phyloP scores from a whole-genome alignment of 2,329 filamentous ascomycete genomes.

The Xylariaceae sp. region DNA sequence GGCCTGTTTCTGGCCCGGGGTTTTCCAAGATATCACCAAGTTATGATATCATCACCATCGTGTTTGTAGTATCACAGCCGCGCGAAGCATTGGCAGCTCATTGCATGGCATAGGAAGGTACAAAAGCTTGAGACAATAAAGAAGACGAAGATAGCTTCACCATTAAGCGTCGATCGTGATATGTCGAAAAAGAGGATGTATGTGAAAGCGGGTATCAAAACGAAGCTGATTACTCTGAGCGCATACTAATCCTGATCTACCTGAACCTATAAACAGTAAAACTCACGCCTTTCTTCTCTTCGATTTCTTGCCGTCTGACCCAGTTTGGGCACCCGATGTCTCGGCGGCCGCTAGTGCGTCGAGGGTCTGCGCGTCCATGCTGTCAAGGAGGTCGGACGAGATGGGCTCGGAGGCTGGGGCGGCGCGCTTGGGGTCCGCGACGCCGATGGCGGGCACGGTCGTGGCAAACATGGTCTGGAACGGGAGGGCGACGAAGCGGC shows the following conservation, averaged over 20 bases:
- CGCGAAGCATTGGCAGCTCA: too few relatives aligned
- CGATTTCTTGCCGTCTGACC: constrained; percentile 27
- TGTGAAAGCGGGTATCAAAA: constrained; percentile 14
- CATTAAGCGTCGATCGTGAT: background rate
- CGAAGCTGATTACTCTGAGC: background rate
- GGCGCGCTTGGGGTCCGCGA: constrained; percentile 58
- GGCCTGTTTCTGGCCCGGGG: too few relatives aligned
- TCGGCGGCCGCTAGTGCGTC: constrained; percentile 36
- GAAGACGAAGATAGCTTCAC: background rate
- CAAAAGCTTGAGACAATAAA: background rate
- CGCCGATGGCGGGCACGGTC: constrained; percentile 60
- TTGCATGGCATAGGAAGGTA: too few relatives aligned
- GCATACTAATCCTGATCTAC: constrained; percentile 3
- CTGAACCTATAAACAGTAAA: background rate
- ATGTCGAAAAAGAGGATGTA: too few relatives aligned
- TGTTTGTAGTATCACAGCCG: too few relatives aligned
- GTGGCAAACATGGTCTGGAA: constrained; percentile 74
- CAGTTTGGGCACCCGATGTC: constrained; percentile 24
- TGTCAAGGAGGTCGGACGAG: constrained; percentile 32
- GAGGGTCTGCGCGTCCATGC: constrained; percentile 42
- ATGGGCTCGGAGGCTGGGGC: constrained; percentile 22
- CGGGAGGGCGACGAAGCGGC: constrained; percentile 66
- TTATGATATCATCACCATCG: too few relatives aligned
- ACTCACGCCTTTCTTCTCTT: constrained; percentile 33
- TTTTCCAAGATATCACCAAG: too few relatives aligned